Base-by-base conservation (phyloP, 2,329 filamentous ascomycete species). In the Clarireedia sp. region DNA sequence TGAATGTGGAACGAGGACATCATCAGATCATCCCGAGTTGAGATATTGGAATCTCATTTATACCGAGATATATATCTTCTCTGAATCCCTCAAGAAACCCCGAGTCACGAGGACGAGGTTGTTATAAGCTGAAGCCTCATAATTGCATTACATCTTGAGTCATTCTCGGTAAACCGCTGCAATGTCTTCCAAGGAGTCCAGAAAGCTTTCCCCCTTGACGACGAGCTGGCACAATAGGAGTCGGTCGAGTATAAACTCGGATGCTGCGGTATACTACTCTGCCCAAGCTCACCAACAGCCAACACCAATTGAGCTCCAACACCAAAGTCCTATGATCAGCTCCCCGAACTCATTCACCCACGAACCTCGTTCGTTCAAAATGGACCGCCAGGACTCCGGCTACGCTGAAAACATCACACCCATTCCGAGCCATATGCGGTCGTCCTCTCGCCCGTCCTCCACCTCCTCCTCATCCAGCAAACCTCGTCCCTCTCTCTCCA, bases 321-420 rank as follows among this genome's bases (percentile, higher is more conserved):
- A 63, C 59, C 57, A 59, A 63, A 51, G 52, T 60, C 26, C 56
- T 26, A 38, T 26, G 41, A 41, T 40, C 33, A 53, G 46, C 29
- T 51, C 53, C 36, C 36, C 45, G 50, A 8, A 54, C 46, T n/a
- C 14, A 1, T 21, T 43, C 12, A 10, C 46, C 9, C 47, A 48
- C 57, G 48, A 59, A 23, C 47, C 53, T 24, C 33, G 56, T 41
- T 41, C 61, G 12, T 43, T 61, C 8, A 64, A 62, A 40, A 66
- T 67, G 62, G 48, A 57, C 36, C 56, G 67, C 23, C 60, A 65
- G 57, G 67, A 69, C 47, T 67, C 64, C 5, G 67, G 67, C 3
- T 69, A 60, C 41, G 57, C 60, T 43, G 61, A 64, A 36, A 54
- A 51, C 16, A 41, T 51, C 37, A 26, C 51, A 24, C 45, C 54